phyloP scores from a whole-genome alignment of 2,329 filamentous ascomycete genomes.

The Aspergillus ustus region DNA sequence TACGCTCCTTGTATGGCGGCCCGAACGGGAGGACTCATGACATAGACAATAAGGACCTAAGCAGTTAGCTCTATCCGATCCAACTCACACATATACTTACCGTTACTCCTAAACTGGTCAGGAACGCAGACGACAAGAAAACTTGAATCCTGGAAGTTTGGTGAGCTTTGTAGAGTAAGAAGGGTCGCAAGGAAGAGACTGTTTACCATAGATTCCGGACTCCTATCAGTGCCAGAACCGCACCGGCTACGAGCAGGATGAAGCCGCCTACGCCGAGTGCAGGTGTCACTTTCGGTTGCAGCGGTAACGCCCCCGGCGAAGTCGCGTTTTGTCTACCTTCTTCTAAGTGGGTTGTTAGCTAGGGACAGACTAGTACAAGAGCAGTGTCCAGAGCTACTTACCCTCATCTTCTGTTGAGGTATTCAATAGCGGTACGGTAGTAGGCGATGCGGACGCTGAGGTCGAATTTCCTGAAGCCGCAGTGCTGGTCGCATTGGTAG shows the following conservation, averaged over 20 bases:
- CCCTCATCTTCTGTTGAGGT: conserved; percentile 23
- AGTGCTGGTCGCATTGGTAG: conserved; percentile 16
- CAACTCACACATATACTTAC: conserved; percentile 39
- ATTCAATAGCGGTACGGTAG: conserved; percentile 33
- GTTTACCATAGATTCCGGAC: conserved; percentile 74
- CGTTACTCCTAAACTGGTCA: conserved; percentile 73
- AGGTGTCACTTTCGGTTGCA: conserved; percentile 76
- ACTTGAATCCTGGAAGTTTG: conserved; percentile 63
- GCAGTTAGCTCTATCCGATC: neutral
- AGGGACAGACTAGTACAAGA: neutral
- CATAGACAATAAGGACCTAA: conserved; percentile 77
- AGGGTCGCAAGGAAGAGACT: no score
- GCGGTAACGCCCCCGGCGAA: conserved; percentile 60
- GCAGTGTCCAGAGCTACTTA: conserved; percentile 6
- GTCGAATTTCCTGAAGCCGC: conserved; percentile 22
- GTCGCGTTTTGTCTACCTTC: conserved; percentile 28
- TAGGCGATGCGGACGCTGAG: conserved; percentile 17
- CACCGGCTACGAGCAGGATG: conserved; percentile 74
- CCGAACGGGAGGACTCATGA: conserved; percentile 78
- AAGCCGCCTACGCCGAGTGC: conserved; percentile 79
- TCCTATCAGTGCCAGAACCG: conserved; percentile 73
- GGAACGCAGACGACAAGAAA: conserved; percentile 77
- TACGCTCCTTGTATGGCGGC: conserved; percentile 83
- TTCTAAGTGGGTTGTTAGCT: neutral
- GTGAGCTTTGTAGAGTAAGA: conserved; percentile 20